These are phyloP conservation scores for Colletotrichum melonis DNA, from an alignment of 2,329 filamentous ascomycete species.

Conservation along the genomic window DNA sequence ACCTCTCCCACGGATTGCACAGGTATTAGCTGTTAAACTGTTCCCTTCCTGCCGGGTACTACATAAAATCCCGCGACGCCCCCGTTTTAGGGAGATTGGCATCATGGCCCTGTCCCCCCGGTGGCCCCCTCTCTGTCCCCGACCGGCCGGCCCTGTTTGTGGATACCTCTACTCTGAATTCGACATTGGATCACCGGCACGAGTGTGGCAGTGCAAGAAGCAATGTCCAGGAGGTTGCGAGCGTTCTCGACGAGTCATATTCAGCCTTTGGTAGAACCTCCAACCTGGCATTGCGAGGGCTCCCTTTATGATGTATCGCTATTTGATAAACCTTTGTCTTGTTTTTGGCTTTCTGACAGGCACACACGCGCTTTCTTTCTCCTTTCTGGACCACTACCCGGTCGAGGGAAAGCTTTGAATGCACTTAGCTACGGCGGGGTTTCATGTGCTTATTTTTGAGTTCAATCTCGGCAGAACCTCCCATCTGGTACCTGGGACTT, in stretches of 20 bases:
- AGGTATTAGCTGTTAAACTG: too few relatives aligned
- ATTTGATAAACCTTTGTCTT: background rate
- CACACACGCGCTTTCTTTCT: background rate
- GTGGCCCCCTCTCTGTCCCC: background rate
- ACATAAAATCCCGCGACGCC: constrained; percentile 21
- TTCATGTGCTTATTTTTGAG: constrained; percentile 22
- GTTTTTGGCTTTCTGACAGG: background rate
- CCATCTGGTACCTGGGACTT: constrained; percentile 1
- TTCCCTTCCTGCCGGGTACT: constrained; percentile 12
- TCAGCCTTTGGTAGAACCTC: background rate
- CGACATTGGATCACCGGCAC: constrained; percentile 9
- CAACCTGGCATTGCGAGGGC: background rate
- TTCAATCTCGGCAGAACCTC: constrained; percentile 20
- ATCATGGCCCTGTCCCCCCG: constrained; percentile 1
- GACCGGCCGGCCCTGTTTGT: constrained; percentile 21
- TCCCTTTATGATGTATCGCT: background rate
- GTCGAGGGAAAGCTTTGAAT: background rate
- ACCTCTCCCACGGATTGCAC: background rate
- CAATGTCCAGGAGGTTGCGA: constrained; percentile 23
- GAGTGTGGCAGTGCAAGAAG: constrained; percentile 29
- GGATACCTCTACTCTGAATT: constrained; percentile 3
- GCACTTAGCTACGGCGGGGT: background rate
- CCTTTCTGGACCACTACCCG: background rate
- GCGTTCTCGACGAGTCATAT: constrained; percentile 20
- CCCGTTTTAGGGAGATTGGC: constrained; percentile 26